These are phyloP conservation scores for Arthroderma uncinatum DNA, from an alignment of 2,329 filamentous ascomycete species.

Conservation along the genomic window DNA sequence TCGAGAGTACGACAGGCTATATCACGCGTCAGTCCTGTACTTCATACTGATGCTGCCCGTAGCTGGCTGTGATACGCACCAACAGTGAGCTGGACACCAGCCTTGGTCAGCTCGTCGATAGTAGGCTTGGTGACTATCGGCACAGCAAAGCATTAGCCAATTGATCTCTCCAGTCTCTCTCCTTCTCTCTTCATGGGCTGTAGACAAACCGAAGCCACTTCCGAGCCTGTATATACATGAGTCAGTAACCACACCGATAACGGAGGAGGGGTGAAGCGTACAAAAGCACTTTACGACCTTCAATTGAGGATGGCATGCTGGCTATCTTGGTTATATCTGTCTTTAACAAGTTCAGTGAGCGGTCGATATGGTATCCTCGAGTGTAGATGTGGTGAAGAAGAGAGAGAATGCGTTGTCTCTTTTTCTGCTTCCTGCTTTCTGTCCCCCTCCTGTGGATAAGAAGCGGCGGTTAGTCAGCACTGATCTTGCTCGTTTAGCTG, in stretches of 20 bases:
- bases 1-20: constrained; percentile 72
- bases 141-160: constrained; percentile 6
- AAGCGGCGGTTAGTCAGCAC: too few relatives aligned
- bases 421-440: too few relatives aligned
- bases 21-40: background rate
- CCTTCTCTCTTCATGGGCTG: background rate
- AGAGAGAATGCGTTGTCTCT: too few relatives aligned
- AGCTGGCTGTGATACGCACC: constrained; percentile 42
- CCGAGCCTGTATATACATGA: constrained; percentile 12
- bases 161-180: background rate
- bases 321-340: too few relatives aligned
- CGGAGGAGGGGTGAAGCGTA: constrained; percentile 1
- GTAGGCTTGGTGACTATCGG: constrained; percentile 49
- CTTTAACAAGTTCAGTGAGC: too few relatives aligned
- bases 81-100: constrained; percentile 54
- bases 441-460: too few relatives aligned
- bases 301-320: constrained; percentile 6
- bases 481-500: too few relatives aligned
- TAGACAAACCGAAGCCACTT: constrained; percentile 16
- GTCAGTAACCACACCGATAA: background rate
- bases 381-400: too few relatives aligned
- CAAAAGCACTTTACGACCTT: constrained; percentile 17
- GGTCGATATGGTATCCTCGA: too few relatives aligned
- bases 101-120: constrained; percentile 50
- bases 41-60: too few relatives aligned